These are phyloP conservation scores for Phytomonas francai DNA, from an alignment of 208 protist species.

Conservation along the genomic window DNA sequence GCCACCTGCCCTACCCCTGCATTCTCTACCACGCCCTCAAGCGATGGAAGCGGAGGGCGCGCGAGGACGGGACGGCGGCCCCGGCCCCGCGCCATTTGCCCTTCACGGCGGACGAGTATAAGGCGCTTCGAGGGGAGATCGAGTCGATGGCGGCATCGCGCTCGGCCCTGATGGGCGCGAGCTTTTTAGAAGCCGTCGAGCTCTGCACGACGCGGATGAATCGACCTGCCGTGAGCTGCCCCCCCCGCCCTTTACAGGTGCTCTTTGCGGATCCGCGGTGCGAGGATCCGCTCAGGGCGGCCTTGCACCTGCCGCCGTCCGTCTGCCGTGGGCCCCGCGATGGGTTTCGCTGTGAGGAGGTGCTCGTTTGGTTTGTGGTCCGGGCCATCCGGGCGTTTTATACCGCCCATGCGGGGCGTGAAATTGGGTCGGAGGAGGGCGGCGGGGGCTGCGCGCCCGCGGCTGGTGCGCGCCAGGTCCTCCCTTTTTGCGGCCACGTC, in stretches of 20 bases:
- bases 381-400: slow-evolving; percentile 15
- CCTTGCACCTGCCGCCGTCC: background rate
- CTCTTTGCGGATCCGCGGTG: slow-evolving; percentile 30
- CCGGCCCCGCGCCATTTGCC: background rate
- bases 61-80: background rate
- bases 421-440: background rate
- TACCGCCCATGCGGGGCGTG: background rate
- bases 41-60: slow-evolving; percentile 15
- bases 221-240: slow-evolving; percentile 13
- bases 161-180: slow-evolving; percentile 25
- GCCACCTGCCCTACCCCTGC: slow-evolving; percentile 86
- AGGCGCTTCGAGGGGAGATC: slow-evolving; percentile 3
- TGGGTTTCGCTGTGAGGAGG: slow-evolving; percentile 6
- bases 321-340: background rate
- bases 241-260: slow-evolving; percentile 15
- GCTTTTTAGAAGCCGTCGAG: slow-evolving; percentile 51
- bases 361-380: slow-evolving; percentile 27
- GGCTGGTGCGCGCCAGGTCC: slow-evolving; percentile 5
- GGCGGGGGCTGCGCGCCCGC: background rate
- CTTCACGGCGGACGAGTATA: slow-evolving; percentile 14
- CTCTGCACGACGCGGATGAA: slow-evolving; percentile 47
- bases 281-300: slow-evolving; percentile 11
- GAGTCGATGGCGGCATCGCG: slow-evolving; percentile 16
- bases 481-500: slow-evolving; percentile 86
- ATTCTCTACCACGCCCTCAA: slow-evolving; percentile 68